Evolutionary conservation across 176 grass and related monocot genomes (phyloP), one percentile per base, ranked within the genome.

Genomic region (Phragmites australis): DNA sequence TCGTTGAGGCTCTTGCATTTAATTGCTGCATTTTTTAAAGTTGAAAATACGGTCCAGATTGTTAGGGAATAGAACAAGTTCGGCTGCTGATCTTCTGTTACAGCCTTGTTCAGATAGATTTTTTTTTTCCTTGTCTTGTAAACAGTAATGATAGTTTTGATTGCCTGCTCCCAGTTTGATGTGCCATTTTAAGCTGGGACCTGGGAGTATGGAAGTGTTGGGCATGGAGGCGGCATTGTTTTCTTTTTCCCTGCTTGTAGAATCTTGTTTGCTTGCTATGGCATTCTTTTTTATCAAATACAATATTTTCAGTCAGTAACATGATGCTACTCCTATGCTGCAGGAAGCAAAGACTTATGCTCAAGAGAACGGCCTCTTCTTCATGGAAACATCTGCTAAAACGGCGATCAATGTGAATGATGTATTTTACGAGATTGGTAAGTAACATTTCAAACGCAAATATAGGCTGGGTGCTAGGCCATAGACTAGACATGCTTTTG

Each of bases 331-430:
- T 74, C 45, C 14, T 74, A 32, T 55, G 57, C 37, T 87, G 68
- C 84, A 97, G 95, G 95, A 97, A 73, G 95, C 95, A 44, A 82
- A 90, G 65, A 79, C 77, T 23, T 97, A 97, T 34, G 92, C 95
- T 70, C 87, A 94, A 73, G 90, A 93, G 83, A 97, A 97, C 56
- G 72, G 76, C 7, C 94, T 97, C 65, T 97, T 90, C 68, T 97
- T 92, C 50, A 85, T 97, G 51, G 95, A 97, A 88, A 97, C 95
- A 0, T 97, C 95, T 74, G 95, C 95, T 42, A 97, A 97, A 81
- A 97, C 95, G 7, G 92, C 95, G 1, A 85, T 78, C 61, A 97
- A 97, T 81, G 95, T 97, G 65, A 97, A 97, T 0, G 92, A 97
- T 15, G 83, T 93, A 21, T 97, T 97, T 4, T 87, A 97, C 3